These are phyloP conservation scores for Linnemannia hyalina DNA, from an alignment of 192 early-diverging fungal genomes.

Conservation along the genomic window DNA sequence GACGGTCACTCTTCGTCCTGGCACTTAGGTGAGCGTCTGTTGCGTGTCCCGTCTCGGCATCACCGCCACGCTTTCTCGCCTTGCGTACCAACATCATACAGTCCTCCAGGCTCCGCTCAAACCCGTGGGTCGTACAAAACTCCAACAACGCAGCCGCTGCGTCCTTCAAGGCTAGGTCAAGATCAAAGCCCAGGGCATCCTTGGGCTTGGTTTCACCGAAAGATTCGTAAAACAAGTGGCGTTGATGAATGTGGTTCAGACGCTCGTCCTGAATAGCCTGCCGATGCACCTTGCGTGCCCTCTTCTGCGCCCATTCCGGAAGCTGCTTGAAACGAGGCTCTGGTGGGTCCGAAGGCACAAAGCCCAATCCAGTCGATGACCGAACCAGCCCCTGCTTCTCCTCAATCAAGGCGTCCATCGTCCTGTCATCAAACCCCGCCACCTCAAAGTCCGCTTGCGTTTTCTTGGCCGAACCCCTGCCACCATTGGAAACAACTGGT, in stretches of 20 bases:
- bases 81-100: not conserved
- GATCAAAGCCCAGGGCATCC: not conserved
- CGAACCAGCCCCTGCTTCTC: not conserved
- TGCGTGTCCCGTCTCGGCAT: no score
- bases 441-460: not conserved
- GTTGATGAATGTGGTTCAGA: slow-evolving; percentile 12
- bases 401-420: not conserved
- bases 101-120: slow-evolving; percentile 4
- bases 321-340: slow-evolving; percentile 8
- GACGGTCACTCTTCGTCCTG: no score
- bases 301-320: slow-evolving; percentile 33
- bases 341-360: slow-evolving; percentile 12
- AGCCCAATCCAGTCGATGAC: not conserved
- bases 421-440: not conserved
- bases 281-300: slow-evolving; percentile 11
- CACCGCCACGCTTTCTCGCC: not conserved
- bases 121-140: not conserved
- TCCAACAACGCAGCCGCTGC: not conserved
- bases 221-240: slow-evolving; percentile 18
- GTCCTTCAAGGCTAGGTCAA: not conserved
- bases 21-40: no score
- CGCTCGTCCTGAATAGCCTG: slow-evolving; percentile 19
- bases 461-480: not conserved
- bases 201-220: not conserved
- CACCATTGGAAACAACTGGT: not conserved